Conservation (phyloP, 1,284 basidiomycete species). For the Stygiomarasmius scandens region DNA sequence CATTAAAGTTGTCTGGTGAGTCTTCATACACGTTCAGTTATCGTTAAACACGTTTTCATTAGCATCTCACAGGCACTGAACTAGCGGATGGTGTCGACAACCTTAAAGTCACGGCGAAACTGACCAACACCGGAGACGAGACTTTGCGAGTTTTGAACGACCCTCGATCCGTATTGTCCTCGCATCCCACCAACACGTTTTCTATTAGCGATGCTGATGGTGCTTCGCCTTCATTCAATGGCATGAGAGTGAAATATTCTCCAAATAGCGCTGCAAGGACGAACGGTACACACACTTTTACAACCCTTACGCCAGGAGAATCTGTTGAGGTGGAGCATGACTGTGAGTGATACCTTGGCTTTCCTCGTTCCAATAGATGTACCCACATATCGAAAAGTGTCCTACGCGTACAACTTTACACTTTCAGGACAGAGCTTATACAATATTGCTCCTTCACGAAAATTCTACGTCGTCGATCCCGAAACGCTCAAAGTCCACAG, state of each 20-base stretch:
- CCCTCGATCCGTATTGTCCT: constrained; percentile 37
- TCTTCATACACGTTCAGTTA: background rate
- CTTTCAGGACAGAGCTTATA: constrained; percentile 39
- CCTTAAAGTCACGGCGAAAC: constrained; percentile 38
- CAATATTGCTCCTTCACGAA: constrained; percentile 40
- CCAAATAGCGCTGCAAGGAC: constrained; percentile 22
- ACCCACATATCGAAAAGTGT: constrained; percentile 30
- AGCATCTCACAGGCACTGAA: constrained; percentile 28
- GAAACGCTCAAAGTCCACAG: constrained; percentile 27
- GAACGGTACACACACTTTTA: constrained; percentile 25
- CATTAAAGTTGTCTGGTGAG: background rate
- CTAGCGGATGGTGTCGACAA: constrained; percentile 39
- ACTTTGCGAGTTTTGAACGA: constrained; percentile 43
- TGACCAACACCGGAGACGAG: constrained; percentile 47
- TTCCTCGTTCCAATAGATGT: background rate
- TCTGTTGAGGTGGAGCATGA: constrained; percentile 40
- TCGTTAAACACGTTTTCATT: no score
- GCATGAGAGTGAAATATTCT: constrained; percentile 35
- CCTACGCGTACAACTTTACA: constrained; percentile 48
- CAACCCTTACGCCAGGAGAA: constrained; percentile 42
- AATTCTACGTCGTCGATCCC: constrained; percentile 42
- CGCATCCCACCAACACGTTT: constrained; percentile 40
- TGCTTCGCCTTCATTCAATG: constrained; percentile 36
- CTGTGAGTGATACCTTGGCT: constrained; percentile 28
- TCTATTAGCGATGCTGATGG: constrained; percentile 35